Percentiles rank a stretch among this genome's conserved stretches.
Conservation (phyloP, 257 asterid genomes). For the Solanum rostratum region DNA sequence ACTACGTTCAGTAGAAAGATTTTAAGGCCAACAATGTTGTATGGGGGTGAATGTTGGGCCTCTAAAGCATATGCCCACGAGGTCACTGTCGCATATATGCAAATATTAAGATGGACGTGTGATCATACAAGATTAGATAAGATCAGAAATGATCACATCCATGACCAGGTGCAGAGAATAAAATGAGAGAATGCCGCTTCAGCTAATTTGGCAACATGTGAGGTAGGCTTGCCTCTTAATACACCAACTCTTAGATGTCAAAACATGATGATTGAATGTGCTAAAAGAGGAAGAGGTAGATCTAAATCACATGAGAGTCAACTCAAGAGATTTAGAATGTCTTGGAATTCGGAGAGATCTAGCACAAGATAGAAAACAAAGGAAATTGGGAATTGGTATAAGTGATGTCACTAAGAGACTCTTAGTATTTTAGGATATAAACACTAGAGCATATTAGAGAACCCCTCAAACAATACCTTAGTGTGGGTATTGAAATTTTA, state of each 20-base stretch:
- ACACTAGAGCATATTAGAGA: neutral
- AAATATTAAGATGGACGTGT: neutral
- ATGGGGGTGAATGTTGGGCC: neutral
- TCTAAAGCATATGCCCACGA: neutral
- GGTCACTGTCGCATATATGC: neutral
- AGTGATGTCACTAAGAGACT: neutral
- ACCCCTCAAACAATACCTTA: neutral
- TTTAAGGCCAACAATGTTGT: neutral
- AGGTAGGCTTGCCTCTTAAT: neutral
- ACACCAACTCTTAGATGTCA: neutral
- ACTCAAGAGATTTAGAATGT: neutral
- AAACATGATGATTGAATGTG: neutral
- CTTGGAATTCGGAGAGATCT: neutral
- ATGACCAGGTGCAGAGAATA: neutral
- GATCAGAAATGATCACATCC: neutral
- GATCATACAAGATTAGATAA: neutral
- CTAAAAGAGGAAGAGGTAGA: neutral
- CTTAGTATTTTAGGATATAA: neutral
- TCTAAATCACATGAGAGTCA: neutral
- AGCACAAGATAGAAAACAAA: neutral
- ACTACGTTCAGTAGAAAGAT: neutral
- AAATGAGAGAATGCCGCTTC: neutral
- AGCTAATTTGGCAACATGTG: neutral
- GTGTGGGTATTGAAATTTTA: neutral
- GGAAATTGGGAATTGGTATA: neutral